Base-by-base conservation (phyloP, 2,329 filamentous ascomycete species). In the Penicillium crustosum region DNA sequence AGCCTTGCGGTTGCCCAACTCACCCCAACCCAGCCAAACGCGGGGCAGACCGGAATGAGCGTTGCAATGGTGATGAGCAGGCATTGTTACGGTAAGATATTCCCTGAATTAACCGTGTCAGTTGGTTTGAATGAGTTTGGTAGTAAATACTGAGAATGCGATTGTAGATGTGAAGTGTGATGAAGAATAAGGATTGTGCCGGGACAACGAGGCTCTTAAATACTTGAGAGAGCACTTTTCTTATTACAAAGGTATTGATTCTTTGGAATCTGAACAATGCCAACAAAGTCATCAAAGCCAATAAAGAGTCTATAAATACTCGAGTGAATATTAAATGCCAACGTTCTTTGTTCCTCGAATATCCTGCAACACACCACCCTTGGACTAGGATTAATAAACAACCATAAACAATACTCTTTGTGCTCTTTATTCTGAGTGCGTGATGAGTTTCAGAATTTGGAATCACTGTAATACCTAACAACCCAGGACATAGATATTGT, bases 11-110 rank as follows among this genome's bases (percentile, higher is more conserved):
- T 39, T 36, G 2, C 42, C 42, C 36, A 57, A 21, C 29, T 57
- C 55, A 10, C 55, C 49, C 27, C 42, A 57, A 23, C 55, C 55
- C 7, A 53, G 42, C 55, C 55, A 57, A 15, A 48, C 49, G 0
- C 36, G 35, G 27, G 55, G 55, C 4, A 57, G 36, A 13, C 49
- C 42, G 9, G 41, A 3, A 25, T 57, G 55, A 23, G 49, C 17
- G n/a, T 33, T 12, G 29, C 55, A 57, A 15, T 52, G 54, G n/a
- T 52, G 19, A 12, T 42, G 21, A 29, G 29, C 8, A 38, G 51
- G 10, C 51, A 53, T 48, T 3, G 1, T 48, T 48, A 33, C 23
- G 9, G 6, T 8, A 17, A 17, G 6, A 29, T 33, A 23, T 15
- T 33, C 12, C 15, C 2, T 33, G 27, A 13, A 35, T 29, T n/a